phyloP scores from a whole-genome alignment of 345 rosid genomes.

The Eucalyptus pauciflora region DNA sequence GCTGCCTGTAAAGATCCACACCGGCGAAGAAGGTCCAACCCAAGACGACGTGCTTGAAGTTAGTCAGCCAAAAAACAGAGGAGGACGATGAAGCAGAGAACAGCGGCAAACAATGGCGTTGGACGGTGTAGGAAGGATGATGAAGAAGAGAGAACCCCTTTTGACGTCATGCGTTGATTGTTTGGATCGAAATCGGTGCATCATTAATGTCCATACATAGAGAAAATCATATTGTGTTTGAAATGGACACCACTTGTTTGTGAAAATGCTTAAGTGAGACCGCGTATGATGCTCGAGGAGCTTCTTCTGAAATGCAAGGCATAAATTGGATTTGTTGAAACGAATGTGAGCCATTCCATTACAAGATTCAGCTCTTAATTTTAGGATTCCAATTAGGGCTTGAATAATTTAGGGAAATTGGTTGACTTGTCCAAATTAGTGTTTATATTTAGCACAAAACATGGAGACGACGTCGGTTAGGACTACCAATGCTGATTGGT shows the following conservation, averaged over 20 bases:
- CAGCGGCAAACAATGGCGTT: neutral
- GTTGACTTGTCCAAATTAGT: neutral
- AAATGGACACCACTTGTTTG: neutral
- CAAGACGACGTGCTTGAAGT: neutral
- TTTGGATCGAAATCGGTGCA: neutral
- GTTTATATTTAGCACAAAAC: neutral
- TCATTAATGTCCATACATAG: neutral
- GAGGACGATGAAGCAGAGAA: neutral
- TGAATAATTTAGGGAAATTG: neutral
- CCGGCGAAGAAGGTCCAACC: neutral
- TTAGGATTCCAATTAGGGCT: neutral
- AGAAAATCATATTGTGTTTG: neutral
- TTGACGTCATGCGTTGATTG: neutral
- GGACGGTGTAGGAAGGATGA: neutral
- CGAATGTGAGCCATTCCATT: neutral
- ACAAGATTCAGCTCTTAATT: neutral
- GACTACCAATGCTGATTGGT: neutral
- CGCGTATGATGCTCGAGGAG: neutral
- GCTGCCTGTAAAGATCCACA: neutral
- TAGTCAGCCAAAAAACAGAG: neutral
- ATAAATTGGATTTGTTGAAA: neutral
- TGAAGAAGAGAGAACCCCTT: neutral
- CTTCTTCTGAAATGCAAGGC: neutral
- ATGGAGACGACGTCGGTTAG: accelerated
- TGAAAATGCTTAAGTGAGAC: neutral